These are phyloP conservation scores for Vachellia collinsii DNA, from an alignment of 306 rosid species.

Conservation along the genomic window DNA sequence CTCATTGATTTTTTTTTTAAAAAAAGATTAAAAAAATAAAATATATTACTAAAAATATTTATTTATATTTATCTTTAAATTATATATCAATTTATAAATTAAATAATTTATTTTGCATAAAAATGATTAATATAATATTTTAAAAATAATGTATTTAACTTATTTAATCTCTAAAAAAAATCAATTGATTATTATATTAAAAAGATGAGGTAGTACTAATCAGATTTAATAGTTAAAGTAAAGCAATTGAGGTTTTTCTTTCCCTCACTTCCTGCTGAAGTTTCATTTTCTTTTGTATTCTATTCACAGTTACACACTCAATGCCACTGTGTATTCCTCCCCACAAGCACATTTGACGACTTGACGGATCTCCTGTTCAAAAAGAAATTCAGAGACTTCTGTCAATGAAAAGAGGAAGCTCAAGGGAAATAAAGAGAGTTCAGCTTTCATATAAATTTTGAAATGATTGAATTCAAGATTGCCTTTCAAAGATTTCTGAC, in stretches of 20 bases:
- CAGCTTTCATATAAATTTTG: background rate
- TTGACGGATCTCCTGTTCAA: constrained; percentile 61
- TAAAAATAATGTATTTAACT: too few relatives aligned
- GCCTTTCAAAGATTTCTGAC: constrained; percentile 22
- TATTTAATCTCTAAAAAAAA: too few relatives aligned
- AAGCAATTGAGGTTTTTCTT: background rate
- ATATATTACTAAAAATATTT: too few relatives aligned
- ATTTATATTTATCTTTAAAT: too few relatives aligned
- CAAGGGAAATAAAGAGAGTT: constrained; percentile 29
- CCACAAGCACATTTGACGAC: constrained; percentile 83
- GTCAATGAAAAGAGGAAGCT: constrained; percentile 29
- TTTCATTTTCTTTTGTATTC: constrained; percentile 41
- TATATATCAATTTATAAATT: too few relatives aligned
- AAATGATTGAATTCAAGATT: constrained; percentile 22
- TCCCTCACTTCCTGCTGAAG: background rate
- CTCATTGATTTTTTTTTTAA: too few relatives aligned
- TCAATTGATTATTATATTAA: too few relatives aligned
- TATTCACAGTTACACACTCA: constrained; percentile 35
- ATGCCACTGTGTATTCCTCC: constrained; percentile 62
- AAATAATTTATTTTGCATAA: too few relatives aligned
- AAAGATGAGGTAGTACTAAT: too few relatives aligned
- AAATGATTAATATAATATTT: too few relatives aligned
- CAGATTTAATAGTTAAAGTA: too few relatives aligned
- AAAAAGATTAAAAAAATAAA: too few relatives aligned
- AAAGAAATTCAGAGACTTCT: constrained; percentile 33